Evolutionary conservation across 495 filamentous ascomycete genomes (phyloP).

Genomic region (Penicillium antarcticum): DNA sequence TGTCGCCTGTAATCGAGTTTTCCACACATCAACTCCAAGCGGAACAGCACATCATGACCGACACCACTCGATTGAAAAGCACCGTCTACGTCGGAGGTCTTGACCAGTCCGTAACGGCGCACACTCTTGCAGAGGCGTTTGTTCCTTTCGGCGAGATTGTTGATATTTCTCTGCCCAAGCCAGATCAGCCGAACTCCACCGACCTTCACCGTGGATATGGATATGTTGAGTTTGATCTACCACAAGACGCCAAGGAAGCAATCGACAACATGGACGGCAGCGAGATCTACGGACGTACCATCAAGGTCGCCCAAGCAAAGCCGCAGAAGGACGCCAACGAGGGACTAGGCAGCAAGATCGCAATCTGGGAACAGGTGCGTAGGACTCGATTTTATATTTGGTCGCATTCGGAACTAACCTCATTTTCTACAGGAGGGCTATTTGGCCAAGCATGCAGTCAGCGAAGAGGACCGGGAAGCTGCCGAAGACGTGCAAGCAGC

Average conservation of each 20-base stretch:
- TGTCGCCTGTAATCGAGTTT: not conserved
- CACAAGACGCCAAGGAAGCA: slow-evolving; percentile 85
- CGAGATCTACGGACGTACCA: slow-evolving; percentile 87
- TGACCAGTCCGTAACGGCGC: slow-evolving; percentile 68
- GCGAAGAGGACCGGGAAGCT: slow-evolving; percentile 76
- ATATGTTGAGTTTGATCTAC: slow-evolving; percentile 90
- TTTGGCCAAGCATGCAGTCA: slow-evolving; percentile 84
- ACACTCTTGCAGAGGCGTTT: slow-evolving; percentile 83
- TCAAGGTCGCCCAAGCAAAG: slow-evolving; percentile 90
- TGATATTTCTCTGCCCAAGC: slow-evolving; percentile 83
- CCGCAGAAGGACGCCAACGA: slow-evolving; percentile 85
- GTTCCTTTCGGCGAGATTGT: slow-evolving; percentile 93
- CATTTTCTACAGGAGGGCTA: slow-evolving; percentile 71
- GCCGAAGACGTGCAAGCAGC: slow-evolving; percentile 53
- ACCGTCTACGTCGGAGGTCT: slow-evolving; percentile 92
- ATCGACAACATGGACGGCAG: slow-evolving; percentile 99
- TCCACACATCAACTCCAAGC: not conserved
- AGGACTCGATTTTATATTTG: slow-evolving; percentile 25
- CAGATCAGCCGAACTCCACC: slow-evolving; percentile 64
- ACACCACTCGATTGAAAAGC: slow-evolving; percentile 74
- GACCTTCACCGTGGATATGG: slow-evolving; percentile 90
- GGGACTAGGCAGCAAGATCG: slow-evolving; percentile 88
- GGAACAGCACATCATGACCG: slow-evolving; percentile 58
- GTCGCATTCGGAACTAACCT: slow-evolving; percentile 17
- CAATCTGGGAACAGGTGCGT: slow-evolving; percentile 94